These are phyloP conservation scores for Trichomonas vaginalis DNA, from an alignment of 208 protist genomes.

Conservation along the genomic window DNA sequence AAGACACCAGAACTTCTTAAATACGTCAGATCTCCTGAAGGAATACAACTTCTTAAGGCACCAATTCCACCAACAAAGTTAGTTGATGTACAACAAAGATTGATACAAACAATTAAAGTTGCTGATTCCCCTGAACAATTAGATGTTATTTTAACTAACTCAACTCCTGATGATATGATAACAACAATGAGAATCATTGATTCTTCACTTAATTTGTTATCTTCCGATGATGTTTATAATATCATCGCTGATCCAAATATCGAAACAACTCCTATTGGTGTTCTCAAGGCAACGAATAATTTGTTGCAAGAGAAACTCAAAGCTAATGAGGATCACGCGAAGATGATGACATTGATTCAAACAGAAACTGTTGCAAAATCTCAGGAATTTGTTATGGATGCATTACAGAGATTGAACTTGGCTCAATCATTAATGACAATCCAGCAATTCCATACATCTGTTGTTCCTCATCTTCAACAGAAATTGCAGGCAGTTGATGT, in stretches of 20 bases:
- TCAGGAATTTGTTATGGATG: not conserved
- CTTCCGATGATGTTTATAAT: not conserved
- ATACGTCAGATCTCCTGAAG: not conserved
- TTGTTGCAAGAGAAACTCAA: not conserved
- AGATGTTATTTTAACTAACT: not conserved
- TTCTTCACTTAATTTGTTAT: not conserved
- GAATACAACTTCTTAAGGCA: not conserved
- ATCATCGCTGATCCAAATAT: not conserved
- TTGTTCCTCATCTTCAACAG: not conserved
- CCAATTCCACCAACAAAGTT: not conserved
- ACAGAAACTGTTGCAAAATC: not conserved
- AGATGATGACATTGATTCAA: not conserved
- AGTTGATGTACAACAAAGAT: not conserved
- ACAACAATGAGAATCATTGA: not conserved
- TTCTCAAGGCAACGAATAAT: not conserved
- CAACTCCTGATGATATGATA: not conserved
- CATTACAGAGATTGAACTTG: not conserved
- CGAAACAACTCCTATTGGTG: not conserved
- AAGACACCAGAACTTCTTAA: not conserved
- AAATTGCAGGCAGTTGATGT: not conserved
- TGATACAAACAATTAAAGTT: not conserved
- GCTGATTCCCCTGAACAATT: not conserved
- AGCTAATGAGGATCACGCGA: not conserved
- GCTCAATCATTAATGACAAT: not conserved
- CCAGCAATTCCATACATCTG: not conserved